A percentile compares a stretch with the other conserved stretches of the same genome.
phyloP scores from a whole-genome alignment of 495 filamentous ascomycete species.

The Lepraria neglecta region DNA sequence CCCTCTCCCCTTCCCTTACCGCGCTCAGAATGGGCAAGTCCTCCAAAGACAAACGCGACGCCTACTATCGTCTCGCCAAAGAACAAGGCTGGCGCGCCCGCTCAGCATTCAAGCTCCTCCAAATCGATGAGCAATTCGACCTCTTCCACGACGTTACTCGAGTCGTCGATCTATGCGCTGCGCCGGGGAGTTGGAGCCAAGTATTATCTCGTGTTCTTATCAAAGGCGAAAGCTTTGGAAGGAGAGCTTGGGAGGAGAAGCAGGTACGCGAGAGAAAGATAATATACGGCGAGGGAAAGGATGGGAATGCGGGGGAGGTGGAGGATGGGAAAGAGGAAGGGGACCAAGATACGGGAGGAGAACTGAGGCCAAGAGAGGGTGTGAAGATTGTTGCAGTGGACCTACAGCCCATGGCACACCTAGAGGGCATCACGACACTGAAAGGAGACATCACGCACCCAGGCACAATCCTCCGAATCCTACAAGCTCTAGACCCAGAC shows the following conservation, averaged over 20 bases:
- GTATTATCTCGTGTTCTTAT: conserved; percentile 89
- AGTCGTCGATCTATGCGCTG: conserved; percentile 93
- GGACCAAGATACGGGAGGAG: background rate
- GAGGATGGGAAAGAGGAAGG: background rate
- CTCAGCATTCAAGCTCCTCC: conserved; percentile 92
- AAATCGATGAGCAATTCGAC: conserved; percentile 95
- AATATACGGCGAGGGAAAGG: conserved; percentile 29
- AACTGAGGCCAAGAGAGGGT: conserved; percentile 55
- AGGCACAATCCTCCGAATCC: conserved; percentile 80
- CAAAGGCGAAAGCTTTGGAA: conserved; percentile 83
- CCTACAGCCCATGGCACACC: conserved; percentile 86
- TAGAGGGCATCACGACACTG: conserved; percentile 84
- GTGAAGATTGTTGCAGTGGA: conserved; percentile 95
- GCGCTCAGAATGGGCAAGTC: conserved; percentile 76
- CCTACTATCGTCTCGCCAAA: conserved; percentile 95
- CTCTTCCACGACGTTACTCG: conserved; percentile 81
- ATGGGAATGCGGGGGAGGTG: background rate
- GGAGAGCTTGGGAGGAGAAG: conserved; percentile 76
- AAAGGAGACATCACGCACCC: conserved; percentile 97
- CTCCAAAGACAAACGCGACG: conserved; percentile 96
- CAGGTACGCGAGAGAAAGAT: conserved; percentile 51
- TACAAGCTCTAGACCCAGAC: conserved; percentile 75
- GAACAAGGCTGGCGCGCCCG: conserved; percentile 97
- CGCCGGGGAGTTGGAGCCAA: conserved; percentile 94
- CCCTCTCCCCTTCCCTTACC: background rate